A percentile compares a stretch with the other conserved stretches of the same genome.
These are phyloP conservation scores for Cutaneotrichosporon daszewskae DNA, from an alignment of 1,284 basidiomycete genomes.

Conservation along the genomic window DNA sequence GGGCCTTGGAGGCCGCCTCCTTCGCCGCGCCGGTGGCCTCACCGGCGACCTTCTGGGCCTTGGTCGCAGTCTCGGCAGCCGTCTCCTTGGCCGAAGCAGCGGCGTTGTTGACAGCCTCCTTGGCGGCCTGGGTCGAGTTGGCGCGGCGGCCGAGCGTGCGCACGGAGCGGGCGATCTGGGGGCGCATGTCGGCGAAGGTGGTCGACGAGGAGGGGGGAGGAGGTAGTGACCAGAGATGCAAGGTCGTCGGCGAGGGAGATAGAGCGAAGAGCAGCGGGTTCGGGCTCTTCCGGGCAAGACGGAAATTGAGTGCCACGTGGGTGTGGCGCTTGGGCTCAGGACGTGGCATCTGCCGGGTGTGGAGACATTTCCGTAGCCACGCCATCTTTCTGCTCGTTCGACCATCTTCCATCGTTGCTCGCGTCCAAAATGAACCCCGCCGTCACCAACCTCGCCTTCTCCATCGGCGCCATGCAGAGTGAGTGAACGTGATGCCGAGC, in stretches of 20 bases:
- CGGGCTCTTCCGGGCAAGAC: too few species aligned
- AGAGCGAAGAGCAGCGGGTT: not conserved
- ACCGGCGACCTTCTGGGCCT: not conserved
- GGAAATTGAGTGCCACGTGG: not conserved
- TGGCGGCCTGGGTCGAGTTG: not conserved
- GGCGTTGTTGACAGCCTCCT: slow-evolving; percentile 1
- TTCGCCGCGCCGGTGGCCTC: not conserved
- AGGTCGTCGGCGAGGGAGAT: not conserved
- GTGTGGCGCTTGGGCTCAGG: not conserved
- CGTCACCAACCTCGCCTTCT: slow-evolving; percentile 68
- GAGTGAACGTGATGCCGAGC: too few species aligned
- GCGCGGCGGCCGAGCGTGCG: slow-evolving; percentile 12
- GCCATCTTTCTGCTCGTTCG: not conserved
- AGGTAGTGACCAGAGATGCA: not conserved
- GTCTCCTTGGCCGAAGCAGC: slow-evolving; percentile 6
- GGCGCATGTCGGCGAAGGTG: slow-evolving; percentile 6
- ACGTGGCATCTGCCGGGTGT: not conserved
- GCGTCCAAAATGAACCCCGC: slow-evolving; percentile 44
- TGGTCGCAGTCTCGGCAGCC: not conserved
- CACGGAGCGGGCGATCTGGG: slow-evolving; percentile 15
- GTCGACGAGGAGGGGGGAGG: not conserved
- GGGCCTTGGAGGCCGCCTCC: not conserved
- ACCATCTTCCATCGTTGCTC: too few species aligned
- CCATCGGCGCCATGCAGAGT: slow-evolving; percentile 87
- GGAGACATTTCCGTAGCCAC: not conserved